Base-by-base conservation (phyloP, 306 rosid genomes). In the Dryas octopetala region DNA sequence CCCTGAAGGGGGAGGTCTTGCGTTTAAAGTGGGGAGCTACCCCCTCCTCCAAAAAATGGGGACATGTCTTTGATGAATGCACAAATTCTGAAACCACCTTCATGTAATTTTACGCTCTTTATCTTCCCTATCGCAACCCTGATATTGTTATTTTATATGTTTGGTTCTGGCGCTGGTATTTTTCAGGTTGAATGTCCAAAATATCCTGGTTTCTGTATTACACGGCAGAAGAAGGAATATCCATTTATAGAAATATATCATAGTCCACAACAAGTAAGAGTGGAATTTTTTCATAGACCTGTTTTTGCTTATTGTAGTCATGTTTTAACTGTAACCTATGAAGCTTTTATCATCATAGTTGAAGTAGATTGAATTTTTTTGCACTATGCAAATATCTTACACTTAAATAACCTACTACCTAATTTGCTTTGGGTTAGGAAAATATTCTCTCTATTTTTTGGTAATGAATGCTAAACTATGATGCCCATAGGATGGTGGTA, bases 131-230 rank as follows among this genome's bases (percentile, higher is more conserved):
- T 14, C 19, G 16, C 16, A 4, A 4, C 26, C 23, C 47, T 28
- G 12, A 7, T 71, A 9, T n/a, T 52, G 38, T 76, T 52, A 58
- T 12, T 62, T 38, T 10, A 61, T 53, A 26, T 69, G 68, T 51
- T 70, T 74, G 58, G 67, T 53, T 55, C 17, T 32, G 12, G 17
- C 46, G 68, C n/a, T 81, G 60, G 66, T 74, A 70, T 69, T 70
- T 88, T 84, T 55, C 92, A 91, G 98, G 98, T 95, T 75, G 97
- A 95, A 77, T 95, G 98, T 81, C 97, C 98, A 73, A 95, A 95
- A 74, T 95, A 89, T 80, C 98, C 98, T 52, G 98, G 97, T 59
- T 91, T 95, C 81, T 90, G 98, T 78, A 82, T 91, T 40, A 83
- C 93, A 28, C 91, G 98, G 66, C 96, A 90, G 89, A 91, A 73